A percentile compares a stretch with the other conserved stretches of the same genome.
phyloP scores from a whole-genome alignment of 768 basidiomycete genomes.

The Naganishia antarctica region DNA sequence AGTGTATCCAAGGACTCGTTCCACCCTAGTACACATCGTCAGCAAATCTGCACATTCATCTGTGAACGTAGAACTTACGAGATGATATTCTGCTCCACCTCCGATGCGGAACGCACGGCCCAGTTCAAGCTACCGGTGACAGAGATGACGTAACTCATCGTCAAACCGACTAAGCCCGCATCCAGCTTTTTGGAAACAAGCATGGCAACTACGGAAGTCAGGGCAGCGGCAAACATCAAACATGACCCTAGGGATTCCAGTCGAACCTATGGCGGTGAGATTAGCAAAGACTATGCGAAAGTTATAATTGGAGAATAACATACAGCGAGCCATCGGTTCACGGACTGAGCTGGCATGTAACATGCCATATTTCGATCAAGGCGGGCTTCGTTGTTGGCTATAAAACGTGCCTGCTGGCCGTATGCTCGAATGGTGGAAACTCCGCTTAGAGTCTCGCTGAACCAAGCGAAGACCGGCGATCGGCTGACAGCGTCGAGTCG shows the following conservation, averaged over 20 bases:
- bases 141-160: constrained; percentile 76
- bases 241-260: constrained; percentile 77
- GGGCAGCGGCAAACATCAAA: constrained; percentile 69
- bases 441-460: constrained; percentile 44
- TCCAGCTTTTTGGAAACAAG: constrained; percentile 67
- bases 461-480: constrained; percentile 76
- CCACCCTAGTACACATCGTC: constrained; percentile 40
- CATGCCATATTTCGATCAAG: constrained; percentile 83
- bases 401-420: constrained; percentile 44
- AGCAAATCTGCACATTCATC: neutral
- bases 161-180: constrained; percentile 79
- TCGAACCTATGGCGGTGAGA: constrained; percentile 51
- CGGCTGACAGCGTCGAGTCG: constrained; percentile 60
- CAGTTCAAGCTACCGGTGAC: constrained; percentile 63
- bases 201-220: constrained; percentile 65
- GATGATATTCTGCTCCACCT: constrained; percentile 46
- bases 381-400: constrained; percentile 52
- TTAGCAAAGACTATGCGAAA: neutral
- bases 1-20: constrained; percentile 46
- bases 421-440: constrained; percentile 38
- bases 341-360: constrained; percentile 57
- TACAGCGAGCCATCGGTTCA: constrained; percentile 63
- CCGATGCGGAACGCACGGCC: constrained; percentile 47
- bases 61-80: neutral
- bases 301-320: neutral